phyloP scores from a whole-genome alignment of 2,329 filamentous ascomycete genomes.

The Ceratocystis cubensis region DNA sequence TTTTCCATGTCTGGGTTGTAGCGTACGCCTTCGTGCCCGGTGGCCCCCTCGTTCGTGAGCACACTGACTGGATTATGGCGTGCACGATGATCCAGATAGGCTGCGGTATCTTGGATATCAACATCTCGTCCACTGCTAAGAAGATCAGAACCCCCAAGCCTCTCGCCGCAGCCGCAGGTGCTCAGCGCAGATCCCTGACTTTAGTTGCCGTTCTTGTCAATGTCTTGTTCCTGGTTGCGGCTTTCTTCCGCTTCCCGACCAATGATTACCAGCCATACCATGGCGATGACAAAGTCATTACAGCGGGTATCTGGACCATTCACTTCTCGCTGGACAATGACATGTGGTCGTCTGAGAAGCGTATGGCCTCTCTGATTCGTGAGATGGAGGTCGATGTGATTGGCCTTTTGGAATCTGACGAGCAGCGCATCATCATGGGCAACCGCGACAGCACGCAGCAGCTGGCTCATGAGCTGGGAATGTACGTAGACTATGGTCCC shows the following conservation, averaged over 20 bases:
- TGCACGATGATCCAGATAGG: slow-evolving; percentile 75
- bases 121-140: slow-evolving; percentile 31
- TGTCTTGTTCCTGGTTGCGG: slow-evolving; percentile 63
- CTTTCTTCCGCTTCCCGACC: slow-evolving; percentile 81
- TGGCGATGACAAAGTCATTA: slow-evolving; percentile 71
- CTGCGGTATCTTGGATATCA: slow-evolving; percentile 66
- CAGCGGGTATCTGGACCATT: slow-evolving; percentile 96
- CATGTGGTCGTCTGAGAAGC: slow-evolving; percentile 95
- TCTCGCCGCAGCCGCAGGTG: slow-evolving; percentile 24
- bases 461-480: slow-evolving; percentile 88
- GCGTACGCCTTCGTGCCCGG: slow-evolving; percentile 97
- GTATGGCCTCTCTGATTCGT: slow-evolving; percentile 80
- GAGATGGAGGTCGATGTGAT: slow-evolving; percentile 96
- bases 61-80: slow-evolving; percentile 90
- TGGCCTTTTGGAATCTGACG: slow-evolving; percentile 83
- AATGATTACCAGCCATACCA: slow-evolving; percentile 91
- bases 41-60: slow-evolving; percentile 81
- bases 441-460: slow-evolving; percentile 94
- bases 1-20: slow-evolving; percentile 98
- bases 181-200: slow-evolving; percentile 41
- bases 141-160: slow-evolving; percentile 22
- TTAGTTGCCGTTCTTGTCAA: slow-evolving; percentile 60
- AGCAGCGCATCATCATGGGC: slow-evolving; percentile 98
- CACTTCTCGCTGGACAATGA: slow-evolving; percentile 97
- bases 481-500: slow-evolving; percentile 96